Percentiles rank a stretch among this genome's conserved stretches.
These are phyloP conservation scores for Prunus fruticosa DNA, from an alignment of 306 rosid species.

Conservation along the genomic window DNA sequence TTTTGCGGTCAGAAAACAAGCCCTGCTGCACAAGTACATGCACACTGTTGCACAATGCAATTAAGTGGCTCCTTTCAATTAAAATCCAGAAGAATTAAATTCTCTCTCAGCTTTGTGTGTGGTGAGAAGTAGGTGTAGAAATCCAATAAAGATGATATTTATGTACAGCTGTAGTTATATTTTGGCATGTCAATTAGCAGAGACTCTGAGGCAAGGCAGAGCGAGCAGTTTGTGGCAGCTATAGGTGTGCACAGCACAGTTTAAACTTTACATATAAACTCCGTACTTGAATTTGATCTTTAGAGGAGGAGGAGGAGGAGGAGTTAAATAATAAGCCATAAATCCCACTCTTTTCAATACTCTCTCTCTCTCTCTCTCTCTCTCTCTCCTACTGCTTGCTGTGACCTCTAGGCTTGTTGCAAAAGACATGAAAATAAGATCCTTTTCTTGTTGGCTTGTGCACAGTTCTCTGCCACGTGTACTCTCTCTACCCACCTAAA, in stretches of 20 bases:
- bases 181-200: slow-evolving; percentile 26
- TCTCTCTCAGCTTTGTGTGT: not conserved
- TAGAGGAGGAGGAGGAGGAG: too few relatives aligned
- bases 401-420: not conserved
- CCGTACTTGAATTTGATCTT: too few relatives aligned
- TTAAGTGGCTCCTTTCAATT: not conserved
- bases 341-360: not conserved
- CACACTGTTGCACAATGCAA: not conserved
- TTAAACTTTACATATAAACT: slow-evolving; percentile 19
- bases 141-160: slow-evolving; percentile 45
- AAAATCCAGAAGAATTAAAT: not conserved
- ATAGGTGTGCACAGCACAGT: slow-evolving; percentile 28
- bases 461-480: not conserved
- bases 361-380: not conserved
- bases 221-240: not conserved
- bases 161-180: slow-evolving; percentile 13
- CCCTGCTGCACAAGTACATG: not conserved
- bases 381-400: not conserved
- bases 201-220: not conserved
- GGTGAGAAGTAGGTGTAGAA: slow-evolving; percentile 30
- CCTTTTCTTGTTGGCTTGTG: not conserved
- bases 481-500: not conserved
- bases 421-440: slow-evolving; percentile 10
- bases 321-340: too few relatives aligned
- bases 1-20: not conserved